Conservation (phyloP, 495 filamentous ascomycete genomes). For the Podospora didyma region DNA sequence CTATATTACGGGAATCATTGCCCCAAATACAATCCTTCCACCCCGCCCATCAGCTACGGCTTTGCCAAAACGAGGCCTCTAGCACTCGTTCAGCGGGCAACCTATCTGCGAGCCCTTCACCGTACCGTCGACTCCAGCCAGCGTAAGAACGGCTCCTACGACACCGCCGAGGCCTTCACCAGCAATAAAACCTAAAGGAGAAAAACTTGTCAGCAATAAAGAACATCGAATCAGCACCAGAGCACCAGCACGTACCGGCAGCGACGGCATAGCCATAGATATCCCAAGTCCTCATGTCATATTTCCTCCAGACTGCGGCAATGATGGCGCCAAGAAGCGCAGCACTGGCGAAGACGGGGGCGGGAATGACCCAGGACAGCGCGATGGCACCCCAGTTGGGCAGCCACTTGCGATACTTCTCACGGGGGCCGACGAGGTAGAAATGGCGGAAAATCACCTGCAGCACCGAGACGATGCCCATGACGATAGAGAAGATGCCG, state of each 20-base stretch:
- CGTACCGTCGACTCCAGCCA: slow-evolving; percentile 46
- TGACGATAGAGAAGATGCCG: slow-evolving; percentile 54
- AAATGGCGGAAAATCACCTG: slow-evolving; percentile 56
- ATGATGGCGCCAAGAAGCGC: slow-evolving; percentile 55
- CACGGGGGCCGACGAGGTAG: slow-evolving; percentile 42
- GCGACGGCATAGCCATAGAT: slow-evolving; percentile 63
- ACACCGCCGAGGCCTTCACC: slow-evolving; percentile 65
- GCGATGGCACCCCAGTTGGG: slow-evolving; percentile 67
- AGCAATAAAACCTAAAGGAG: slow-evolving; percentile 51
- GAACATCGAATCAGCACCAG: background rate
- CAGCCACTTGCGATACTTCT: slow-evolving; percentile 53
- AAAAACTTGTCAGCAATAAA: background rate
- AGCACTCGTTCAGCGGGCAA: slow-evolving; percentile 39
- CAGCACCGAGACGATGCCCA: slow-evolving; percentile 45
- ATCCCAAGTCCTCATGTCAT: slow-evolving; percentile 51
- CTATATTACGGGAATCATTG: no score
- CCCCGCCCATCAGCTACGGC: no score
- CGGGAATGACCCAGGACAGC: slow-evolving; percentile 56
- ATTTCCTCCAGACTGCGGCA: slow-evolving; percentile 57
- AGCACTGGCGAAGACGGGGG: slow-evolving; percentile 40
- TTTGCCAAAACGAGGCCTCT: background rate
- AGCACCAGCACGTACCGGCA: slow-evolving; percentile 35
- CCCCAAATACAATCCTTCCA: no score
- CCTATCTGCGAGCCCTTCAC: slow-evolving; percentile 43
- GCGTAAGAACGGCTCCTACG: slow-evolving; percentile 53